Conservation (phyloP, 192 early-diverging fungal species). For the Coemansia sp. region DNA sequence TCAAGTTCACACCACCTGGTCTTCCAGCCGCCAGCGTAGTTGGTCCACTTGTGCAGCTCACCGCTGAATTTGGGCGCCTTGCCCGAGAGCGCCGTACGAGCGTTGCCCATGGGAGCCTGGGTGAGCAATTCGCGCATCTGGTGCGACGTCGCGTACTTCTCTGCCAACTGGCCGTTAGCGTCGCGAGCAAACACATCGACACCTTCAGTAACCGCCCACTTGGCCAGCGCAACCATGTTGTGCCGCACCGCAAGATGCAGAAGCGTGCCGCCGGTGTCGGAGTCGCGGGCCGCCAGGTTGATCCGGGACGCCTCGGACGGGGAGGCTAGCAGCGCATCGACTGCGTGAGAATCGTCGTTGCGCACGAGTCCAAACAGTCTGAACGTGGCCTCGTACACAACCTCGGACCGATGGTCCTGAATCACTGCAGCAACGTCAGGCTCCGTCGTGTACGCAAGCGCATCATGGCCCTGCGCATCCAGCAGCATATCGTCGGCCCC, state of each 20-base stretch:
- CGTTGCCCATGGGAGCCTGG: constrained; percentile 56
- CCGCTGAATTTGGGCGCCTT: constrained; percentile 59
- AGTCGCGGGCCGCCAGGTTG: constrained; percentile 69
- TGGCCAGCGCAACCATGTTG: constrained; percentile 65
- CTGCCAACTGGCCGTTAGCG: constrained; percentile 59
- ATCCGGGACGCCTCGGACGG: constrained; percentile 59
- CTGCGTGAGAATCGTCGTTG: constrained; percentile 30
- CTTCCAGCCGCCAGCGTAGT: constrained; percentile 81
- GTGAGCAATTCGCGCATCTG: constrained; percentile 58
- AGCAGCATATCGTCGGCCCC: constrained; percentile 67
- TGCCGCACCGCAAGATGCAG: constrained; percentile 69
- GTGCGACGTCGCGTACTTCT: constrained; percentile 46
- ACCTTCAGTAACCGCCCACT: constrained; percentile 71
- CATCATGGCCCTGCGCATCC: constrained; percentile 63
- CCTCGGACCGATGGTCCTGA: constrained; percentile 62
- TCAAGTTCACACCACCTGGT: constrained; percentile 80
- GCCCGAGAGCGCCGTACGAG: constrained; percentile 57
- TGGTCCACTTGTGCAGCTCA: constrained; percentile 80
- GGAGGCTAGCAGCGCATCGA: constrained; percentile 56
- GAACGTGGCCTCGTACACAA: constrained; percentile 51
- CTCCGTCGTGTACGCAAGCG: constrained; percentile 52
- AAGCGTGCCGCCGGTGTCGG: constrained; percentile 62
- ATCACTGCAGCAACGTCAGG: constrained; percentile 54
- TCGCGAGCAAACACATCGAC: constrained; percentile 74
- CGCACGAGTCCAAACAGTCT: constrained; percentile 58